Percentiles rank a stretch among this genome's conserved stretches.
Conservation (phyloP, 495 filamentous ascomycete genomes). For the Penicillium lividum region DNA sequence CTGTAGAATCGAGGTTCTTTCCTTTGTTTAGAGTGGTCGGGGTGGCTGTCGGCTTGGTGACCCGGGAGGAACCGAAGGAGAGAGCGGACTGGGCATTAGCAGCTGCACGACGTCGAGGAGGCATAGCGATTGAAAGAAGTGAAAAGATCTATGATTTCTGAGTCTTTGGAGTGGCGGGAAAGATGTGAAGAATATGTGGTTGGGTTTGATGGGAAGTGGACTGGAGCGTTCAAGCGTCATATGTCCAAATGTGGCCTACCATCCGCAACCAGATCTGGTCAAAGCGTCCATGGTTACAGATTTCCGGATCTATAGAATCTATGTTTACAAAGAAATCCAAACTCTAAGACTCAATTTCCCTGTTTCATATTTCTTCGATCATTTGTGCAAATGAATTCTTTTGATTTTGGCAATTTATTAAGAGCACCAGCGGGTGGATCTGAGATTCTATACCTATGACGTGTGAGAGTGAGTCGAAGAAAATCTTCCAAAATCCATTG, state of each 20-base stretch:
- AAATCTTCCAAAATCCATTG: not conserved
- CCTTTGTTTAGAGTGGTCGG: constrained; percentile 50
- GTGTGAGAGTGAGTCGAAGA: not conserved
- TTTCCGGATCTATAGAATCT: not conserved
- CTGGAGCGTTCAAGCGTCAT: not conserved
- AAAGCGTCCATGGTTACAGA: not conserved
- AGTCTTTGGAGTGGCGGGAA: not conserved
- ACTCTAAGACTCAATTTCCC: not conserved
- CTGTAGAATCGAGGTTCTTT: constrained; percentile 42
- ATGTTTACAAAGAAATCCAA: not conserved
- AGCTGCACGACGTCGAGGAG: constrained; percentile 63
- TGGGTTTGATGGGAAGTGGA: not conserved
- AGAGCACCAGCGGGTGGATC: not conserved
- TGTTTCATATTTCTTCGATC: not conserved
- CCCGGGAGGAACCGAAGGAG: constrained; percentile 68
- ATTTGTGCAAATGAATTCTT: not conserved
- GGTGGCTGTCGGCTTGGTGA: constrained; percentile 67
- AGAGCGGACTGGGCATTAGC: constrained; percentile 66
- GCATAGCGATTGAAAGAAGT: constrained; percentile 52
- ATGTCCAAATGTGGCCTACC: not conserved
- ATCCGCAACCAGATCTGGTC: not conserved
- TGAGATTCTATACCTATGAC: not conserved
- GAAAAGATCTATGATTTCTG: not conserved
- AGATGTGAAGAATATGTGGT: not conserved
- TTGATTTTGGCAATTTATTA: not conserved